Percentiles rank a stretch among this genome's conserved stretches.
phyloP scores from a whole-genome alignment of 2,329 filamentous ascomycete species.

The Ophiostoma sp. region DNA sequence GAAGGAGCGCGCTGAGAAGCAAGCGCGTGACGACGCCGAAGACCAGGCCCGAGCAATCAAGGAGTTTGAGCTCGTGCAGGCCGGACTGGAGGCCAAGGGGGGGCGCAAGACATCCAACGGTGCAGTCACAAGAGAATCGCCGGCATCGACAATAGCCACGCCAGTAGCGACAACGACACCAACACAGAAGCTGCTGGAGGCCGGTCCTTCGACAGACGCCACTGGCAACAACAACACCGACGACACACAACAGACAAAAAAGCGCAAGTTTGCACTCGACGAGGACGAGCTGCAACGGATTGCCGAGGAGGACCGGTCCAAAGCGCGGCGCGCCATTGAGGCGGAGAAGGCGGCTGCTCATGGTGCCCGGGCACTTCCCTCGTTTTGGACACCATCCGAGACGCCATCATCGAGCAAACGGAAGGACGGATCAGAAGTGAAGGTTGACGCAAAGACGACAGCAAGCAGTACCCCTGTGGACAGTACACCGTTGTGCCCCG shows the following conservation, averaged over 20 bases:
- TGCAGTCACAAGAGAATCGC: conserved; percentile 19
- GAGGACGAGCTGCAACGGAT: conserved; percentile 73
- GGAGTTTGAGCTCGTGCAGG: conserved; percentile 84
- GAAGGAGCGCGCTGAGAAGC: conserved; percentile 62
- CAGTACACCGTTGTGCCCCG: conserved; percentile 18
- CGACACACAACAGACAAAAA: conserved; percentile 41
- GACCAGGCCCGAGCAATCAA: conserved; percentile 67
- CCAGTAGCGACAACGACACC: conserved; percentile 34
- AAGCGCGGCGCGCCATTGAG: conserved; percentile 68
- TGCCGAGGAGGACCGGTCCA: conserved; percentile 67
- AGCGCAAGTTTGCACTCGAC: conserved; percentile 80
- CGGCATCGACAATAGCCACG: conserved; percentile 4
- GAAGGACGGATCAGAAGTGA: not conserved
- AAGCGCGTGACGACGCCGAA: conserved; percentile 65
- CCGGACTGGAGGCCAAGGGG: conserved; percentile 53
- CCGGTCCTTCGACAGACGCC: not conserved
- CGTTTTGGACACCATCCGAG: conserved; percentile 89
- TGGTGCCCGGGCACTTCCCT: conserved; percentile 67
- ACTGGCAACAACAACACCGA: conserved; percentile 31
- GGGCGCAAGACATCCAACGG: conserved; percentile 30
- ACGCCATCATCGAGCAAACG: conserved; percentile 57
- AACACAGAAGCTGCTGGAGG: conserved; percentile 30
- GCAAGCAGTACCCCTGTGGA: not conserved
- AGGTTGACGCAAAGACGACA: conserved; percentile 39
- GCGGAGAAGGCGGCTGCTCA: conserved; percentile 67